phyloP scores from a whole-genome alignment of 352 stramenopile genomes.

The Phytophthora brassicae region DNA sequence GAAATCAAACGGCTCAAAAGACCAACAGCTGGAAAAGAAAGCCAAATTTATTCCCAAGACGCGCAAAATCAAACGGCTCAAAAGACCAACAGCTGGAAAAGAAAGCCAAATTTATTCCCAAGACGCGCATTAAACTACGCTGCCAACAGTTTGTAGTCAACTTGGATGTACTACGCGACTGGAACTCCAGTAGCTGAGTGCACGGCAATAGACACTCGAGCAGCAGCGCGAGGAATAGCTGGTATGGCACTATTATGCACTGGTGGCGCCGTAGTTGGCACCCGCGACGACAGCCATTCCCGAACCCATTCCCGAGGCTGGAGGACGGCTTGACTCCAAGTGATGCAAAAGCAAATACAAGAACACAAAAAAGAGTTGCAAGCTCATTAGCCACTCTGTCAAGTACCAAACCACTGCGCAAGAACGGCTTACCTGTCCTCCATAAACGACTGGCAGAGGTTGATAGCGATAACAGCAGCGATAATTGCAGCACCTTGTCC shows the following conservation, averaged over 20 bases:
- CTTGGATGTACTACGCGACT: conserved; percentile 20
- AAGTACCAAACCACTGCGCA: background rate
- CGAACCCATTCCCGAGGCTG: conserved; percentile 37
- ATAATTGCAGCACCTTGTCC: conserved; percentile 62
- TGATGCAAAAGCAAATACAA: conserved; percentile 6
- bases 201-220: conserved; percentile 35
- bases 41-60: conserved; percentile 2
- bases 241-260: conserved; percentile 39
- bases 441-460: conserved; percentile 51
- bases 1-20: no score
- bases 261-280: conserved; percentile 37
- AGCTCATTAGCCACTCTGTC: conserved; percentile 8
- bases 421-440: conserved; percentile 56
- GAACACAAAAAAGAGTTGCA: conserved; percentile 15
- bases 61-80: no score
- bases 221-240: conserved; percentile 34
- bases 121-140: background rate
- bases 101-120: conserved; percentile 7
- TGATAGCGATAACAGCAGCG: conserved; percentile 52
- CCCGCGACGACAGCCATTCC: conserved; percentile 38
- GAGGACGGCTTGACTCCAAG: conserved; percentile 48
- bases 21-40: no score
- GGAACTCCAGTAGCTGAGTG: conserved; percentile 25
- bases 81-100: no score
- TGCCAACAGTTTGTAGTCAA: background rate